These are phyloP conservation scores for Setomelanomma holmii DNA, from an alignment of 2,329 filamentous ascomycete genomes.

Conservation along the genomic window DNA sequence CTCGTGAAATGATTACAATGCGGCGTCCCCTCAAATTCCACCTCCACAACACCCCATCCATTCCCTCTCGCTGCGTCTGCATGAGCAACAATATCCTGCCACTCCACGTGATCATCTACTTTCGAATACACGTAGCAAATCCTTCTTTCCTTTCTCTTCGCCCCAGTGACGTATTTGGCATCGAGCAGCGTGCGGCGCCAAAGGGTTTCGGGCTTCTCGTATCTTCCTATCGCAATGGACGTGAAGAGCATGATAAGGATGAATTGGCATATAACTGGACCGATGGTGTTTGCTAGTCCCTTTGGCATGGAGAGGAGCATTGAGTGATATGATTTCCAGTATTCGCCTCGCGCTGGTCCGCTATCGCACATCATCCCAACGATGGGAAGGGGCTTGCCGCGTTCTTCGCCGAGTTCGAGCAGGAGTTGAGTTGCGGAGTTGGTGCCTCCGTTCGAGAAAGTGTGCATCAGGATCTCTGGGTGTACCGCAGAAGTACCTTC, in stretches of 20 bases:
- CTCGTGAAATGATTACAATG: slow-evolving; percentile 61
- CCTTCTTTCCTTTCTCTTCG: slow-evolving; percentile 37
- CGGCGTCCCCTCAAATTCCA: slow-evolving; percentile 61
- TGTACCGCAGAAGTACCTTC: neutral
- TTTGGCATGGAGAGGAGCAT: slow-evolving; percentile 12
- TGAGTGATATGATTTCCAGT: slow-evolving; percentile 24
- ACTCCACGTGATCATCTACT: slow-evolving; percentile 60
- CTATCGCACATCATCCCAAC: slow-evolving; percentile 14
- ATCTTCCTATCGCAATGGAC: slow-evolving; percentile 2
- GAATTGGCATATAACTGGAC: neutral
- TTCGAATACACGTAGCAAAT: slow-evolving; percentile 66
- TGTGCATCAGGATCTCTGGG: slow-evolving; percentile 15
- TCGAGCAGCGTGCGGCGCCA: slow-evolving; percentile 8
- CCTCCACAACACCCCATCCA: slow-evolving; percentile 57
- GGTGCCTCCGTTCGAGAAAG: slow-evolving; percentile 23
- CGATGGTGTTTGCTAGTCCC: neutral
- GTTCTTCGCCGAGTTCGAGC: neutral
- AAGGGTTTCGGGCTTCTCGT: slow-evolving; percentile 10
- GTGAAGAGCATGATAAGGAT: slow-evolving; percentile 5
- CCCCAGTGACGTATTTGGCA: slow-evolving; percentile 4
- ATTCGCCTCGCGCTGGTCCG: slow-evolving; percentile 6
- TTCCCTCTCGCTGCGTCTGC: slow-evolving; percentile 52
- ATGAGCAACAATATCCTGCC: slow-evolving; percentile 60
- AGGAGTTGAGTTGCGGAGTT: slow-evolving; percentile 14
- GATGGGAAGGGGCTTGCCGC: slow-evolving; percentile 7